phyloP scores from a whole-genome alignment of 257 asterid species.

The Rauvolfia tetraphylla region DNA sequence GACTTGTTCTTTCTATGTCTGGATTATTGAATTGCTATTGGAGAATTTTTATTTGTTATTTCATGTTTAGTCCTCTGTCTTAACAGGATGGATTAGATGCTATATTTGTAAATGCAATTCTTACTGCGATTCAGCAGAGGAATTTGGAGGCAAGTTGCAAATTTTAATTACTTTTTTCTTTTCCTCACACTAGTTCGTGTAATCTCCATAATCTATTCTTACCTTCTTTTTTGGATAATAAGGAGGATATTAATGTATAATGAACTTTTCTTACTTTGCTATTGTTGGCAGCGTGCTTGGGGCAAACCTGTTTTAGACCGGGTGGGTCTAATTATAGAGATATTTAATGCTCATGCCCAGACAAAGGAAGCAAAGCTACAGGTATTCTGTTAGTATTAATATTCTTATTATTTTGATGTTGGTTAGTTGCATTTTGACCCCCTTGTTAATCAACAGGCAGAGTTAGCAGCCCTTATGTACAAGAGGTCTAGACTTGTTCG shows the following conservation, averaged over 20 bases:
- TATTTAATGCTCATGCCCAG: conserved; percentile 97
- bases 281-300: conserved; percentile 59
- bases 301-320: conserved; percentile 91
- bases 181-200: neutral
- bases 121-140: conserved; percentile 80
- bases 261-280: neutral
- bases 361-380: conserved; percentile 96
- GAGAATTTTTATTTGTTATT: neutral
- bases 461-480: conserved; percentile 96
- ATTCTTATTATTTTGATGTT: neutral
- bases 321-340: conserved; percentile 85
- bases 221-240: neutral
- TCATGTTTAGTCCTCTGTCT: neutral
- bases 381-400: conserved; percentile 34
- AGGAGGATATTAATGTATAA: neutral
- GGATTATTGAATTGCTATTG: neutral
- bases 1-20: conserved; percentile 1
- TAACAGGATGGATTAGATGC: conserved; percentile 79
- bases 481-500: conserved; percentile 94
- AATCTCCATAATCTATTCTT: neutral
- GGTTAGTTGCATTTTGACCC: neutral
- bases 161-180: neutral
- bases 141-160: conserved; percentile 70
- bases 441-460: conserved; percentile 53
- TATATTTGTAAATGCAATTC: conserved; percentile 81